Conservation (phyloP, 139 green algal species). For the Bryopsis sp. region DNA sequence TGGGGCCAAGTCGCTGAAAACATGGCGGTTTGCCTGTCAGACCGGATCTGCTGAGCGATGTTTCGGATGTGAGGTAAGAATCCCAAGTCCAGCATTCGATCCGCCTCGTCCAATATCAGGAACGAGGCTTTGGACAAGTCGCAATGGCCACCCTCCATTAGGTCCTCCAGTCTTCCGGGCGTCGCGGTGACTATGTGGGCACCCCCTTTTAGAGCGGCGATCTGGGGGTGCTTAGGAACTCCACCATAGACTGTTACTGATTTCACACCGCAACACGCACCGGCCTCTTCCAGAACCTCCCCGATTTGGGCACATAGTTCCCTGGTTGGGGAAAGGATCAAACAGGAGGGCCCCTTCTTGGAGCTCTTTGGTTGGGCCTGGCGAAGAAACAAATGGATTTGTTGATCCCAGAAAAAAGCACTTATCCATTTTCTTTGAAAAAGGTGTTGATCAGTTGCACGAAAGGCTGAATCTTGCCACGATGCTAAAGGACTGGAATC, state of each 20-base stretch:
- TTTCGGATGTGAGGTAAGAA: constrained; percentile 79
- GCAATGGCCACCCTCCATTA: constrained; percentile 64
- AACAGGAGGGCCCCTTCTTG: constrained; percentile 45
- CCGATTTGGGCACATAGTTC: constrained; percentile 86
- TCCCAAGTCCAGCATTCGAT: constrained; percentile 92
- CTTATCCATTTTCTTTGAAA: too few species aligned
- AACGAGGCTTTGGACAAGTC: constrained; percentile 57
- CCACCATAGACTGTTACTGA: constrained; percentile 86
- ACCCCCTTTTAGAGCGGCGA: constrained; percentile 35
- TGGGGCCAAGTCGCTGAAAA: constrained; percentile 92
- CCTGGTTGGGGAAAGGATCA: constrained; percentile 83
- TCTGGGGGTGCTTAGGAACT: constrained; percentile 72
- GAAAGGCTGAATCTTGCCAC: too few species aligned
- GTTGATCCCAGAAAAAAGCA: too few species aligned
- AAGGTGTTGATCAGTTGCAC: too few species aligned
- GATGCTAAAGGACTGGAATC: too few species aligned
- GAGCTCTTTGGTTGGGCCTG: background rate
- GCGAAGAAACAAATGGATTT: too few species aligned
- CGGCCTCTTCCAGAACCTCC: constrained; percentile 56
- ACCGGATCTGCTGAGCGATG: constrained; percentile 40
- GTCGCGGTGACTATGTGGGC: constrained; percentile 76
- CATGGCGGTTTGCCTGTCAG: constrained; percentile 92
- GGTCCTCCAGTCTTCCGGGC: constrained; percentile 82
- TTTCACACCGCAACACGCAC: constrained; percentile 45
- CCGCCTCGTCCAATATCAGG: constrained; percentile 88